These are phyloP conservation scores for Penicillium daleae DNA, from an alignment of 495 filamentous ascomycete species.

Conservation along the genomic window DNA sequence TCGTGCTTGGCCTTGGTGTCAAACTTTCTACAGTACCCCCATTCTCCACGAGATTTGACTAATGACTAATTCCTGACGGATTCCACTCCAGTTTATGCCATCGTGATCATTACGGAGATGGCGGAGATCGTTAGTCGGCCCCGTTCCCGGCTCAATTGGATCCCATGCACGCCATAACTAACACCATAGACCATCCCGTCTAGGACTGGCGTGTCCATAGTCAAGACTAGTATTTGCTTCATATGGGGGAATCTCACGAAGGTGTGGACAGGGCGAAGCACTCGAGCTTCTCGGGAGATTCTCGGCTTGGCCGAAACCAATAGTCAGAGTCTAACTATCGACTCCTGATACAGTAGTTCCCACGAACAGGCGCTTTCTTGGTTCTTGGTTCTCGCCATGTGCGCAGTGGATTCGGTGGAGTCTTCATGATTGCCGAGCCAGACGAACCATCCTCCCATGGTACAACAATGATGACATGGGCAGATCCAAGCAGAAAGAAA, in stretches of 20 bases:
- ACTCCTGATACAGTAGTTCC: slow-evolving; percentile 5
- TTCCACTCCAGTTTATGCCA: neutral
- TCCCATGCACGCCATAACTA: slow-evolving; percentile 20
- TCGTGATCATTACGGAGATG: slow-evolving; percentile 17
- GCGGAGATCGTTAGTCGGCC: slow-evolving; percentile 9
- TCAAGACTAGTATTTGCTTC: neutral
- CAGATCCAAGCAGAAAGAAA: neutral
- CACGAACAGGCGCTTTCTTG: neutral
- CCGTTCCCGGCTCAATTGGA: neutral
- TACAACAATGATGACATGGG: neutral
- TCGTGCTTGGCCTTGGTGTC: neutral
- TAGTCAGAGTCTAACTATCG: slow-evolving; percentile 11
- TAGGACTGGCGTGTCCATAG: slow-evolving; percentile 2
- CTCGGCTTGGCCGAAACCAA: slow-evolving; percentile 16
- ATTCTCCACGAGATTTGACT: no score
- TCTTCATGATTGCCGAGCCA: neutral
- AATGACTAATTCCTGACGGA: neutral
- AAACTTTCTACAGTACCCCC: neutral
- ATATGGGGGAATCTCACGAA: neutral
- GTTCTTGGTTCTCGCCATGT: slow-evolving; percentile 6
- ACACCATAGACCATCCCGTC: neutral
- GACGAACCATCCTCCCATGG: neutral
- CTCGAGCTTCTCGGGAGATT: slow-evolving; percentile 13
- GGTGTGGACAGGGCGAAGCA: neutral
- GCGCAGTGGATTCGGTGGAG: slow-evolving; percentile 7